Conservation (phyloP, 495 filamentous ascomycete species). For the Astrothelium subdiscretum region DNA sequence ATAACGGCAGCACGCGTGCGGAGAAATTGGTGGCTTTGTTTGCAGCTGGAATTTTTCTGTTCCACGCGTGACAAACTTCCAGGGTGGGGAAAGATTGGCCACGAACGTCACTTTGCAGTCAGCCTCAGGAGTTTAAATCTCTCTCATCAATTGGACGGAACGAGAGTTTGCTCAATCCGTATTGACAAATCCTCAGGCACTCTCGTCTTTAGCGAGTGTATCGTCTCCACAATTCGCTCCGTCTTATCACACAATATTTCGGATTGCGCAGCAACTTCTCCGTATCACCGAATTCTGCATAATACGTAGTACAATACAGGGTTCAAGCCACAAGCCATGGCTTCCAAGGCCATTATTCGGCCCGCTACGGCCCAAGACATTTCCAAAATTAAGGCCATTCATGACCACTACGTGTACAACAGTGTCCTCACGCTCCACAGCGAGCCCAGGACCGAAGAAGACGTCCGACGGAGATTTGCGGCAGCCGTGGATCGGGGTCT, state of each 20-base stretch:
- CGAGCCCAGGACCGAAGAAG: neutral
- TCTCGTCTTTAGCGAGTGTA: neutral
- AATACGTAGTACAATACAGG: neutral
- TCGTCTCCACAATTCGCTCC: neutral
- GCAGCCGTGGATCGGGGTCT: neutral
- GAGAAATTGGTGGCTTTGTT: neutral
- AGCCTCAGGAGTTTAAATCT: neutral
- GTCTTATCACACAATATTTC: neutral
- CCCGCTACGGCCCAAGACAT: conserved; percentile 1
- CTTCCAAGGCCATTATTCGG: conserved; percentile 1
- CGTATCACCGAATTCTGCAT: too few species aligned
- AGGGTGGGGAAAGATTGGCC: neutral
- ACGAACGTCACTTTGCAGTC: neutral
- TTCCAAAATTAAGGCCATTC: conserved; percentile 5
- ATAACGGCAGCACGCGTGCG: neutral
- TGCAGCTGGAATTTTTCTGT: neutral
- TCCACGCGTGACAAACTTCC: neutral
- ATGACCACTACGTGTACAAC: conserved; percentile 9
- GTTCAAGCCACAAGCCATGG: neutral
- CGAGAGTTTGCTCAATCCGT: neutral
- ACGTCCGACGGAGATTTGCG: neutral
- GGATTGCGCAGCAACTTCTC: too few species aligned
- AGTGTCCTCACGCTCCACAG: conserved; percentile 5
- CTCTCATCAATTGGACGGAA: neutral
- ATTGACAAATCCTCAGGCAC: neutral